Base-by-base conservation (phyloP, 805 yeast genomes). In the Metschnikowia matae region DNA sequence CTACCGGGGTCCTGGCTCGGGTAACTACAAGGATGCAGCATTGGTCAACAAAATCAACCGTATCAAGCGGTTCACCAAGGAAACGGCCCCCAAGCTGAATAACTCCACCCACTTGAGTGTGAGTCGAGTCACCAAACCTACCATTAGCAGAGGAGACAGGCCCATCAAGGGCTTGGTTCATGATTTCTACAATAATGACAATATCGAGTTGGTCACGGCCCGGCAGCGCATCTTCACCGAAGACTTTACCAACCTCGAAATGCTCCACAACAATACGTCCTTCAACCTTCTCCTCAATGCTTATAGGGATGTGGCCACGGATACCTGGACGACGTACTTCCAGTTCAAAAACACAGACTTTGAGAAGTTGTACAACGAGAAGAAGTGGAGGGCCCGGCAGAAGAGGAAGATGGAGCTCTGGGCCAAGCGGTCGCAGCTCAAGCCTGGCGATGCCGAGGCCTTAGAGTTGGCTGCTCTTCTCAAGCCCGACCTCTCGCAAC, bases 1-100 rank as follows among this genome's bases (percentile, higher is more conserved):
- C 33, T 71, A 71, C 49, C 62, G 77, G 42, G 78, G 78, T 0
- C 77, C 77, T 2, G 78, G 78, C 1, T 67, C 72, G 40, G 78
- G 78, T 2, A 73, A 72, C 51, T 73, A 70, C 55, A 73, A 73
- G 53, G 78, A 73, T 56, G 75, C 74, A 0, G 68, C 75, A 2
- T 54, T 73, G 38, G 67, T 71, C 52, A 72, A 69, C 53, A 62
- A 68, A 40, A 69, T 73, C 53, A 73, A 71, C 56, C 64, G 64
- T 46, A 66, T 73, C 40, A 48, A 48, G 50, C 46, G 50, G n/a
- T 54, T 54, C 37, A 36, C 59, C 4, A 37, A 48, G 6, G 56
- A 47, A 2, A 18, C 51, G 6, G 52, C 54, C 2, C 58, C 58
- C 11, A 31, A 48, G 15, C 48, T 42, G 34, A 54, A 54, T 34